phyloP scores from a whole-genome alignment of 2,329 filamentous ascomycete species.

The Bertia moriformis region DNA sequence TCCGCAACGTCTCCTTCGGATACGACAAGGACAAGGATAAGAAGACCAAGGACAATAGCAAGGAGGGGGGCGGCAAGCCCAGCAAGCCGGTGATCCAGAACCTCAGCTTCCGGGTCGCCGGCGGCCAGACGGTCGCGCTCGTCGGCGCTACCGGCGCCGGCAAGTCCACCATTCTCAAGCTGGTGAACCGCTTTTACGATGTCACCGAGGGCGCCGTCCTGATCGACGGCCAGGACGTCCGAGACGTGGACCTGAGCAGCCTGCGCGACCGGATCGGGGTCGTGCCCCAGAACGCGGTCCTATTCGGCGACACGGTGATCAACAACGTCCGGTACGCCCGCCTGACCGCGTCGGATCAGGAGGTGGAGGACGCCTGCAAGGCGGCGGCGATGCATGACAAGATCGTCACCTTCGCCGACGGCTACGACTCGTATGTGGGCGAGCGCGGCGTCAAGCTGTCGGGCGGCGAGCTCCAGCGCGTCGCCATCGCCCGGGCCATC shows the following conservation, averaged over 20 bases:
- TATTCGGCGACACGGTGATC: conserved; percentile 36
- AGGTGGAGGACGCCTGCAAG: conserved; percentile 51
- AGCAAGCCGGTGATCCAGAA: conserved; percentile 34
- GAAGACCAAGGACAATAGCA: too few relatives aligned
- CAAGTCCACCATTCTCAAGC: conserved; percentile 46
- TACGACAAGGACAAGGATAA: too few relatives aligned
- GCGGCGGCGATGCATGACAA: conserved; percentile 16
- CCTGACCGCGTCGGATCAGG: conserved; percentile 52
- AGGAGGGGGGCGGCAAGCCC: too few relatives aligned
- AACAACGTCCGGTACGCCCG: conserved; percentile 45
- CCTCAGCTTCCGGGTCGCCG: conserved; percentile 28
- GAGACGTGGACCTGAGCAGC: conserved; percentile 17
- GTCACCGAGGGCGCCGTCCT: conserved; percentile 14
- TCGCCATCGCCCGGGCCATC: conserved; percentile 65
- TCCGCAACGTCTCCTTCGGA: conserved; percentile 44
- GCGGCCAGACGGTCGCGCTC: conserved; percentile 41
- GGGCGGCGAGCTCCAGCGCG: conserved; percentile 72
- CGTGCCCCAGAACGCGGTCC: conserved; percentile 39
- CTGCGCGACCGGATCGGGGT: conserved; percentile 29
- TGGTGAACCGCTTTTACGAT: conserved; percentile 47
- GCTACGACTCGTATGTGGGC: conserved; percentile 62
- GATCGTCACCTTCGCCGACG: conserved; percentile 19
- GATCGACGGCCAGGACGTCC: conserved; percentile 4
- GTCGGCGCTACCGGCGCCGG: conserved; percentile 49
- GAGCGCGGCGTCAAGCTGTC: conserved; percentile 67